Base-by-base conservation (phyloP, 2,329 filamentous ascomycete species). In the Claviceps humidiphila region DNA sequence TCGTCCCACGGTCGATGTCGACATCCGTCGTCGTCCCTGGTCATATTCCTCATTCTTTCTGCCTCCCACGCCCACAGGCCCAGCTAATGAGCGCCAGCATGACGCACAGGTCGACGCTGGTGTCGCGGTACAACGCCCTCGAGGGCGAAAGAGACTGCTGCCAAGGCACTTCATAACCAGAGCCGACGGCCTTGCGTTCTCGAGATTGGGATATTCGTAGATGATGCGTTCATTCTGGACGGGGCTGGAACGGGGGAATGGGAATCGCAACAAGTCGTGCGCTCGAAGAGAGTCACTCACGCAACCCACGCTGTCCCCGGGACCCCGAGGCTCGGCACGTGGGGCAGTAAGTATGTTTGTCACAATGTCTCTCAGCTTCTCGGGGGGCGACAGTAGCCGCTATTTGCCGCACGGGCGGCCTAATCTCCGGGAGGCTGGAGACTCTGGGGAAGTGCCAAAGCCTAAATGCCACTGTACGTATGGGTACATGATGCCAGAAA, bases 161-260 rank as follows among this genome's bases (percentile, higher is more conserved):
- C 61, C 59, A 53, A 65, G 60, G 58, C 57, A 57, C 55, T 61
- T 62, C 64, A 68, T 67, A 51, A 60, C 63, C 59, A 57, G 54
- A 47, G 20, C 51, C 51, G 52, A 57, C 57, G 60, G 58, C 61
- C 51, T 52, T 20, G 38, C n/a, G 37, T 39, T 50, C 20, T 39
- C 14, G 40, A 24, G 40, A 50, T n/a, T 47, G 38, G 26, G 48
- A 14, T 26, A 5, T 17, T 47, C 47, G 50, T 52, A 44, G 46
- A 34, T 50, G 30, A 52, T 39, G 50, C 49, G n/a, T 40, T 56
- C 55, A 55, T 58, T 51, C 44, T 56, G 50, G 26, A 17, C 39
- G 17, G 14, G 22, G 42, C 17, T 11, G 37, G 42, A 48, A 9
- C n/a, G 24, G 11, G 37, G 39, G 16, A 20, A 38, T 8, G 24